phyloP scores from a whole-genome alignment of 2,329 filamentous ascomycete genomes.

The Hawksworthiomyces lignivorus region DNA sequence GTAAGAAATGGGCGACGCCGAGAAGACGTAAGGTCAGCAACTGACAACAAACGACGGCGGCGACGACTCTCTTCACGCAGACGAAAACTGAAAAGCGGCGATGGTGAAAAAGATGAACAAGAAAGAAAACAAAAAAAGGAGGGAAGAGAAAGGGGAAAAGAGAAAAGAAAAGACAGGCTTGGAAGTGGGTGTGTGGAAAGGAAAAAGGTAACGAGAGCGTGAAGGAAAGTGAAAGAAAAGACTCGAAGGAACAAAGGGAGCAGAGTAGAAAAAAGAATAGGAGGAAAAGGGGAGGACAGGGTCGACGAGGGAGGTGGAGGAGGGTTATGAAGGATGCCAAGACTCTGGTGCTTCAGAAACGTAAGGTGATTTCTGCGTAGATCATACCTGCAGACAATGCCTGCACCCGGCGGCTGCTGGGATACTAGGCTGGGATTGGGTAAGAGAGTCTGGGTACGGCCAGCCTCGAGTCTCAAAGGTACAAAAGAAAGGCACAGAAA shows the following conservation, averaged over 20 bases:
- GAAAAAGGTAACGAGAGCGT: constrained; percentile 16
- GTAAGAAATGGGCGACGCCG: background rate
- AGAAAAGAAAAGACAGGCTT: constrained; percentile 14
- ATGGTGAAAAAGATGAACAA: constrained; percentile 9
- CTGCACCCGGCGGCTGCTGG: constrained; percentile 22
- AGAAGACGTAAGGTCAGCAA: background rate
- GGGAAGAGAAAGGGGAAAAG: constrained; percentile 11
- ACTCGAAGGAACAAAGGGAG: constrained; percentile 21
- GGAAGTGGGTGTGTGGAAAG: constrained; percentile 16
- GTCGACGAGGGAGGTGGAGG: constrained; percentile 8
- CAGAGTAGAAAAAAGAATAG: background rate
- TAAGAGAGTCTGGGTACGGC: background rate
- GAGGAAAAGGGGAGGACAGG: background rate
- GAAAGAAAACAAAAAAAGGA: background rate
- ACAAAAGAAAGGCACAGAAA: background rate
- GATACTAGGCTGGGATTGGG: constrained; percentile 1
- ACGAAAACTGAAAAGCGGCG: constrained; percentile 2
- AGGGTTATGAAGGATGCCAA: constrained; percentile 28
- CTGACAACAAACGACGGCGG: background rate
- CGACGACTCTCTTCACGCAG: background rate
- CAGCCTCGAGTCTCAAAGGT: background rate
- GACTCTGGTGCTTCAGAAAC: constrained; percentile 27
- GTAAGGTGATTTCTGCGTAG: constrained; percentile 32
- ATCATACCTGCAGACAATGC: constrained; percentile 37
- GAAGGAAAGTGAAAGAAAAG: constrained; percentile 17